Evolutionary conservation across 371 early-diverging fungal genomes (phyloP).

Genomic region (Chytridium lagenaria): DNA sequence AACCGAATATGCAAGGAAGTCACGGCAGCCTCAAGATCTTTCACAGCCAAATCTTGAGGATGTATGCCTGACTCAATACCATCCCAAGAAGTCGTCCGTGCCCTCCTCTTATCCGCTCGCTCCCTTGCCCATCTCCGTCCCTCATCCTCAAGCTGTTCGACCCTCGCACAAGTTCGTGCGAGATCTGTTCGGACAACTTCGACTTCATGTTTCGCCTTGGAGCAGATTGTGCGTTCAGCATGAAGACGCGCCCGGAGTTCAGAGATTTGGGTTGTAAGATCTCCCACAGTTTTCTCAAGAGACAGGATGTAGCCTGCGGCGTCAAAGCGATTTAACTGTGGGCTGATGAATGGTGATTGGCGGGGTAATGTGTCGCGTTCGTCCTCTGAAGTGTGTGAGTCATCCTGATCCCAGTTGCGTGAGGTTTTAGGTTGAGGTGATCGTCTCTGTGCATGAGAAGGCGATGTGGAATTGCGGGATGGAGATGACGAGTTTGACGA

Average conservation of each 20-base stretch:
- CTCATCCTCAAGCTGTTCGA: background rate
- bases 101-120: too few relatives aligned
- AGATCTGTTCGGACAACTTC: background rate
- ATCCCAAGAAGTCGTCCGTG: too few relatives aligned
- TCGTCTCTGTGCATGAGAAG: too few relatives aligned
- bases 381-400: too few relatives aligned
- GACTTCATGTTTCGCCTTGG: background rate
- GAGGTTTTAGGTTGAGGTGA: too few relatives aligned
- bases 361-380: too few relatives aligned
- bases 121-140: too few relatives aligned
- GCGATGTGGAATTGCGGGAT: too few relatives aligned
- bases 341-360: background rate
- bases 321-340: background rate
- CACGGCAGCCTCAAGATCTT: background rate
- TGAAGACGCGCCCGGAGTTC: conserved; percentile 2
- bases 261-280: background rate
- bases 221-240: background rate
- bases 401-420: too few relatives aligned
- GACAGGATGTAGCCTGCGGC: background rate
- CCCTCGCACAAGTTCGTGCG: background rate
- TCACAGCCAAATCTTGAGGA: too few relatives aligned
- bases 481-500: too few relatives aligned
- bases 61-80: too few relatives aligned
- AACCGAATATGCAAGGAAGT: background rate
- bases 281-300: background rate